A percentile compares a stretch with the other conserved stretches of the same genome.
Evolutionary conservation across 768 basidiomycete genomes (phyloP).

Genomic region (Candolleomyces eurysporus): DNA sequence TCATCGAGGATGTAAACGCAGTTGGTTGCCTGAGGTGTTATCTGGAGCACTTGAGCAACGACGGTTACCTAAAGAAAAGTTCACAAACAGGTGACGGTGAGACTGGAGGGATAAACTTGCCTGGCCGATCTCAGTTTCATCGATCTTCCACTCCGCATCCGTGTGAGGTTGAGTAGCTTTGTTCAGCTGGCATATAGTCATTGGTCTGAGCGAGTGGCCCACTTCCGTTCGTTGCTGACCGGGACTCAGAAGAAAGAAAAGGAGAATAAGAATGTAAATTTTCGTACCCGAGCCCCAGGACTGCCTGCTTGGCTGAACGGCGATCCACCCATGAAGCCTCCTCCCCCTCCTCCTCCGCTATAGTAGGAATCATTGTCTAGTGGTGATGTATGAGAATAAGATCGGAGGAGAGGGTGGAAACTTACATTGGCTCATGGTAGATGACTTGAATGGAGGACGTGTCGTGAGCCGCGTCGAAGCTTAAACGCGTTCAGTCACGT

Average conservation of each 20-base stretch:
- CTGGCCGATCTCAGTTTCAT: conserved; percentile 77
- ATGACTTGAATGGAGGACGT: not conserved
- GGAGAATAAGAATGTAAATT: not conserved
- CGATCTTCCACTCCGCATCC: conserved; percentile 87
- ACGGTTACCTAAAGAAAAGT: conserved; percentile 19
- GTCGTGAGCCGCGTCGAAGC: not conserved
- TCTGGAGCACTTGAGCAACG: conserved; percentile 55
- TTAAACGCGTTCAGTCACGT: too few relatives aligned
- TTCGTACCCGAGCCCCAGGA: not conserved
- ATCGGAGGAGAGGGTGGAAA: not conserved
- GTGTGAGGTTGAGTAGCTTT: conserved; percentile 80
- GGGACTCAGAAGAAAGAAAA: not conserved
- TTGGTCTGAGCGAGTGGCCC: conserved; percentile 48
- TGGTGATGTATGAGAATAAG: not conserved
- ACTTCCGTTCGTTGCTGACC: not conserved
- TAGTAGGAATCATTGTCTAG: conserved; percentile 6
- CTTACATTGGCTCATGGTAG: conserved; percentile 8
- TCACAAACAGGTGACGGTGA: conserved; percentile 5
- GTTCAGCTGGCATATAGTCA: conserved; percentile 73
- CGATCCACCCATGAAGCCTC: conserved; percentile 1
- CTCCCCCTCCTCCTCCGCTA: conserved; percentile 3
- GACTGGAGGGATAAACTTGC: conserved; percentile 33
- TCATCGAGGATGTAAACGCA: conserved; percentile 80
- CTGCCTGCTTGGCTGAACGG: not conserved
- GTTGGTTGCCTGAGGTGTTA: conserved; percentile 76